Conservation (phyloP, 2,329 filamentous ascomycete genomes). For the Boeremia exigua region DNA sequence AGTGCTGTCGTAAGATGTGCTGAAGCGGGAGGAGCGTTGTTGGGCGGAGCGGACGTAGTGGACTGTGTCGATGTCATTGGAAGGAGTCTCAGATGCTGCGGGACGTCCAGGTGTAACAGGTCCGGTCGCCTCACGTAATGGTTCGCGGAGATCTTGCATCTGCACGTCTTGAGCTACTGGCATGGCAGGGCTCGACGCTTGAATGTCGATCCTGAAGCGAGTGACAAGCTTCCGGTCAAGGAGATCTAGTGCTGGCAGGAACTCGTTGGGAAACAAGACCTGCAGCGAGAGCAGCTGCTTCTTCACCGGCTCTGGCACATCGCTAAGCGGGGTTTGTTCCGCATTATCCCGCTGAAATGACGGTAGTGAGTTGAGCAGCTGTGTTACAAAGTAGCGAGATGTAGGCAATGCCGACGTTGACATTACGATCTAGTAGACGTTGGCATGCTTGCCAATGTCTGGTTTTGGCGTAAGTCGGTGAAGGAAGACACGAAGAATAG, state of each 20-base stretch:
- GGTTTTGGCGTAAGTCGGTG: conserved; percentile 19
- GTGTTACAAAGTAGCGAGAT: conserved; percentile 43
- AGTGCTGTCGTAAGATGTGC: conserved; percentile 34
- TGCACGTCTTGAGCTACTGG: not conserved
- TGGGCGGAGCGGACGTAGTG: conserved; percentile 67
- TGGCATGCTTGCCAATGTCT: conserved; percentile 15
- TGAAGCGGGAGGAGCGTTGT: conserved; percentile 46
- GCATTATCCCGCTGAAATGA: conserved; percentile 25
- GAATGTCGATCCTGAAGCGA: conserved; percentile 47
- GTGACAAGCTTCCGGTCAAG: conserved; percentile 79
- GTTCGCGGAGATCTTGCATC: not conserved
- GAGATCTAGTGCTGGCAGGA: conserved; percentile 86
- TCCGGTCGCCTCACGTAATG: not conserved
- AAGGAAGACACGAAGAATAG: conserved; percentile 23
- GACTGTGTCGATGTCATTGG: conserved; percentile 31
- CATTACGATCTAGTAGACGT: conserved; percentile 16
- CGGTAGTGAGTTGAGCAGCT: conserved; percentile 38
- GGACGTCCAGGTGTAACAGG: not conserved
- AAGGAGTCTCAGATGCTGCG: not conserved
- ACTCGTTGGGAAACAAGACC: conserved; percentile 78
- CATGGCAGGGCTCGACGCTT: not conserved
- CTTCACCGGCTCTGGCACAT: conserved; percentile 34
- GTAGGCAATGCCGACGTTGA: conserved; percentile 23
- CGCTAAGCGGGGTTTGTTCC: conserved; percentile 51
- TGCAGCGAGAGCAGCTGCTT: conserved; percentile 71